phyloP scores from a whole-genome alignment of 2,329 filamentous ascomycete species.

The Byssoonygena ceratinophila region DNA sequence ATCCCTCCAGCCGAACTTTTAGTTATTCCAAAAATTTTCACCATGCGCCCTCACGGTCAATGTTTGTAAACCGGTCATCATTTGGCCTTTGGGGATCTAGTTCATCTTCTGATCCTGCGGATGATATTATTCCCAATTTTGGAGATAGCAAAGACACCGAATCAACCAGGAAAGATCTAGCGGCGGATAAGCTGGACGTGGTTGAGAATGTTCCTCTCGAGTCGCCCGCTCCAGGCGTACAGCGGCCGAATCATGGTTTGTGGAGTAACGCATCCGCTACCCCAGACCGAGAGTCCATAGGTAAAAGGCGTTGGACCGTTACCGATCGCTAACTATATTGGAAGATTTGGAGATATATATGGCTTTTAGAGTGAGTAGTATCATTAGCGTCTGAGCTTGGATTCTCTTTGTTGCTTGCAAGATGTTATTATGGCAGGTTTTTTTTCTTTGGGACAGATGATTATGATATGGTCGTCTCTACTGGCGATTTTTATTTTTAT shows the following conservation, averaged over 20 bases:
- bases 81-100: slow-evolving; percentile 31
- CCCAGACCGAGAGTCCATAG: slow-evolving; percentile 1
- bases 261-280: background rate
- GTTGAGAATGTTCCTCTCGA: background rate
- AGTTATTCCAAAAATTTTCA: slow-evolving; percentile 6
- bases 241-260: background rate
- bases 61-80: slow-evolving; percentile 15
- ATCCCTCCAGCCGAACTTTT: slow-evolving; percentile 1
- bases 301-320: slow-evolving; percentile 15
- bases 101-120: slow-evolving; percentile 20
- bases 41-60: slow-evolving; percentile 14
- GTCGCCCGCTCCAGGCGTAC: background rate
- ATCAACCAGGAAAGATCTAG: background rate
- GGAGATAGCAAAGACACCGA: slow-evolving; percentile 16
- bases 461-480: background rate
- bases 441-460: too few species aligned
- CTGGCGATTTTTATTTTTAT: too few species aligned
- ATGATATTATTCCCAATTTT: slow-evolving; percentile 32
- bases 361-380: background rate
- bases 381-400: background rate
- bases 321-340: slow-evolving; percentile 9
- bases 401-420: background rate
- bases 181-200: background rate
- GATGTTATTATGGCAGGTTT: background rate
- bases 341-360: background rate